Percentiles rank a stretch among this genome's conserved stretches.
phyloP scores from a whole-genome alignment of 1,284 basidiomycete genomes.

The Microbotryomycetes sp. region DNA sequence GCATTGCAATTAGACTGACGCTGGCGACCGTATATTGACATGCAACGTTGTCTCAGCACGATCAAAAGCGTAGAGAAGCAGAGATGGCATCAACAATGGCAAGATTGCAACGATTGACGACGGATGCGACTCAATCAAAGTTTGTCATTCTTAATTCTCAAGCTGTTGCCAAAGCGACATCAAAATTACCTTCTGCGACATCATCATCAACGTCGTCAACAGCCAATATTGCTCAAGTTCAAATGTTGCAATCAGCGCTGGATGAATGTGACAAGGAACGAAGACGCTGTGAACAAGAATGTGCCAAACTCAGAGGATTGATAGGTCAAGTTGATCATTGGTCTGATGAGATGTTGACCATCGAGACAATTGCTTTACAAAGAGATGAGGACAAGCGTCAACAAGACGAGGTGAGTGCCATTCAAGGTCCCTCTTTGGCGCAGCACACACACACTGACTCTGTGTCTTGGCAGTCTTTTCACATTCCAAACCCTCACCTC shows the following conservation, averaged over 20 bases:
- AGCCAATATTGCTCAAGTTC: conserved; percentile 16
- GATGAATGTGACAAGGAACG: conserved; percentile 6
- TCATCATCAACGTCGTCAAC: neutral
- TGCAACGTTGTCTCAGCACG: conserved; percentile 6
- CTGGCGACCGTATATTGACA: neutral
- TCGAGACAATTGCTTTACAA: neutral
- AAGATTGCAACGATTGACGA: conserved; percentile 19
- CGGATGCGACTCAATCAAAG: conserved; percentile 8
- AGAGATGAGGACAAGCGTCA: neutral
- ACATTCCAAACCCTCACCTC: conserved; percentile 20
- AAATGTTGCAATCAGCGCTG: conserved; percentile 14
- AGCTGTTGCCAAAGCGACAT: neutral
- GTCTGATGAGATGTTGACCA: conserved; percentile 9
- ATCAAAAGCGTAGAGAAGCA: conserved; percentile 29
- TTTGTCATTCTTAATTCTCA: conserved; percentile 3
- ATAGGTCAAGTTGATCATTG: conserved; percentile 29
- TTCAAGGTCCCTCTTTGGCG: neutral
- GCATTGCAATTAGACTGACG: neutral
- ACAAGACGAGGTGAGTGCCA: conserved; percentile 6
- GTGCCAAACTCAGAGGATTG: conserved; percentile 10
- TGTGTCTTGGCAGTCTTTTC: conserved; percentile 6
- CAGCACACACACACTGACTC: neutral
- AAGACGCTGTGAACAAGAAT: conserved; percentile 4
- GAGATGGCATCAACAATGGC: conserved; percentile 12
- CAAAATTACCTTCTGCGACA: neutral